Percentiles rank a stretch among this genome's conserved stretches.
Conservation (phyloP, 495 filamentous ascomycete species). For the Penicillium odoratum region DNA sequence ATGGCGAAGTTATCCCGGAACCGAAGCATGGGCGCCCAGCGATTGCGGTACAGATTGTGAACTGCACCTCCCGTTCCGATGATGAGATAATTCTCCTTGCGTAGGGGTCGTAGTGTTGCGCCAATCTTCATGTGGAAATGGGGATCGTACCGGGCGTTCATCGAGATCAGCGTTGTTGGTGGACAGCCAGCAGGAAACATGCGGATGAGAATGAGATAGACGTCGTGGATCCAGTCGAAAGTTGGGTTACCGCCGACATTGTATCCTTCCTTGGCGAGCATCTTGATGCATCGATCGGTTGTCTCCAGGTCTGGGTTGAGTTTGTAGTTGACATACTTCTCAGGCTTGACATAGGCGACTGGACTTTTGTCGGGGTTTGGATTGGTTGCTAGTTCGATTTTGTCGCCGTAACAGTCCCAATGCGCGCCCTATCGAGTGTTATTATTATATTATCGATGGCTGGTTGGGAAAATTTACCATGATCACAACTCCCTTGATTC, state of each 20-base stretch:
- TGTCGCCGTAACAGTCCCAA: constrained; percentile 52
- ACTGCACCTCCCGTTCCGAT: constrained; percentile 63
- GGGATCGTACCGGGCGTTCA: constrained; percentile 61
- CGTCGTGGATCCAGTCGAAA: constrained; percentile 68
- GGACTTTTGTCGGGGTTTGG: constrained; percentile 55
- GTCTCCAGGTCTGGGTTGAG: constrained; percentile 54
- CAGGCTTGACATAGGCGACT: constrained; percentile 58
- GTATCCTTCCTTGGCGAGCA: constrained; percentile 50
- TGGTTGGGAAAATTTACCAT: constrained; percentile 47
- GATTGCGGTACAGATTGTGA: constrained; percentile 63
- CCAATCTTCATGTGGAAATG: constrained; percentile 61
- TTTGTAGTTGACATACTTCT: constrained; percentile 57
- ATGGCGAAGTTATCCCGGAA: constrained; percentile 62
- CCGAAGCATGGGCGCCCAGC: constrained; percentile 59
- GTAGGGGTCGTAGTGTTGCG: constrained; percentile 49
- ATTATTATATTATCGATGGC: not conserved
- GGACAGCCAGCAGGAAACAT: constrained; percentile 61
- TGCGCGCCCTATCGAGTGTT: constrained; percentile 53
- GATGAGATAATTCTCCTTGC: constrained; percentile 51
- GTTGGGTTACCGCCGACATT: constrained; percentile 44
- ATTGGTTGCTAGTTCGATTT: constrained; percentile 57
- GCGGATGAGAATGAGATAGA: constrained; percentile 60
- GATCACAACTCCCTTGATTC: constrained; percentile 60
- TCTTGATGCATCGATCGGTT: constrained; percentile 42
- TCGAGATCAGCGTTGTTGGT: constrained; percentile 57